A percentile compares a stretch with the other conserved stretches of the same genome.
Conservation (phyloP, 352 stramenopile genomes). For the Globisporangium recalcitrans region DNA sequence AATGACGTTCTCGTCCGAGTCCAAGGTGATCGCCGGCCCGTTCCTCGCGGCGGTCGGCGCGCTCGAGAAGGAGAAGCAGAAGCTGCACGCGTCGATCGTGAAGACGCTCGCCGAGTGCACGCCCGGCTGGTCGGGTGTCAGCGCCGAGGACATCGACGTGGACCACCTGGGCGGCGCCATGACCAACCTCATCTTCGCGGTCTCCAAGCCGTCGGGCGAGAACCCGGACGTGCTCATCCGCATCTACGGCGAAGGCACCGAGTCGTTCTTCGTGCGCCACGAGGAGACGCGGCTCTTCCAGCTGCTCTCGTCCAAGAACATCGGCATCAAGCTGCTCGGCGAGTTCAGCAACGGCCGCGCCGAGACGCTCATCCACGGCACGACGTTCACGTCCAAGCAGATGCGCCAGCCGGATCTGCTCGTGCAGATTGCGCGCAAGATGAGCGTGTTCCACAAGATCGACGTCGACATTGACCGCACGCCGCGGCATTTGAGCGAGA, state of each 20-base stretch:
- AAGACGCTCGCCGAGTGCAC: slow-evolving; percentile 47
- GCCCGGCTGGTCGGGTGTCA: slow-evolving; percentile 49
- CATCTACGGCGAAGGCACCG: slow-evolving; percentile 78
- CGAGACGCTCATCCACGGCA: slow-evolving; percentile 72
- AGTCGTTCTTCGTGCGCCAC: slow-evolving; percentile 70
- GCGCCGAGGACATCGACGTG: slow-evolving; percentile 53
- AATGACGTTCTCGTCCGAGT: slow-evolving; percentile 28
- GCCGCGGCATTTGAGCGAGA: slow-evolving; percentile 51
- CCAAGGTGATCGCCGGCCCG: slow-evolving; percentile 44
- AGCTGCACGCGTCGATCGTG: slow-evolving; percentile 66
- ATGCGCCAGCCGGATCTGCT: slow-evolving; percentile 60
- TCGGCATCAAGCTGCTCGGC: slow-evolving; percentile 71
- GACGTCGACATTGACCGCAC: slow-evolving; percentile 59
- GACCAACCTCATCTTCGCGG: slow-evolving; percentile 84
- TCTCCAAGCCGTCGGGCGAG: slow-evolving; percentile 60
- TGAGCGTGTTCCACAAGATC: slow-evolving; percentile 67
- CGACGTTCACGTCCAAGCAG: slow-evolving; percentile 56
- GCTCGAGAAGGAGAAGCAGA: slow-evolving; percentile 64
- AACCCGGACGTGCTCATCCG: slow-evolving; percentile 68
- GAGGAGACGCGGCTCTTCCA: slow-evolving; percentile 80
- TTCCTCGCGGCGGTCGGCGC: slow-evolving; percentile 48
- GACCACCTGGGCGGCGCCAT: slow-evolving; percentile 71
- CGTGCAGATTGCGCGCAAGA: slow-evolving; percentile 49
- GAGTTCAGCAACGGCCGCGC: slow-evolving; percentile 72
- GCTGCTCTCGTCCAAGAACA: slow-evolving; percentile 58